Percentiles rank a stretch among this genome's conserved stretches.
phyloP scores from a whole-genome alignment of 169 alveolate species.

The Plasmodium sp. region DNA sequence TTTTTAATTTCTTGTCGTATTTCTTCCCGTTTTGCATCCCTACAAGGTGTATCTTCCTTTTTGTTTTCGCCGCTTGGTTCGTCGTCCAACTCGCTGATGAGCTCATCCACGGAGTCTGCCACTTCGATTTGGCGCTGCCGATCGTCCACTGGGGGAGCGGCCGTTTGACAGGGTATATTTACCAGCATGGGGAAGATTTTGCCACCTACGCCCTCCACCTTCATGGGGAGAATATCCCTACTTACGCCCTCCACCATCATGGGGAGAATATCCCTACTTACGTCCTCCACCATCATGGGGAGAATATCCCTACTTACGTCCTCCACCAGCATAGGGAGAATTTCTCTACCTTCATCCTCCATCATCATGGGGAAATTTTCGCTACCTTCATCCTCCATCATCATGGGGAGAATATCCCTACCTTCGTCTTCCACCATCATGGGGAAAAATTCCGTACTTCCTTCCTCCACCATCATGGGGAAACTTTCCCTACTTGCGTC shows the following conservation, averaged over 20 bases:
- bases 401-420: not conserved
- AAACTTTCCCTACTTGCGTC: not conserved
- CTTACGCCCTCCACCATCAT: not conserved
- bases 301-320: too few species aligned
- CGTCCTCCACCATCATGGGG: not conserved
- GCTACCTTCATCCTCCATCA: too few species aligned
- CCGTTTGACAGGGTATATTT: not conserved
- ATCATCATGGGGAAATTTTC: too few species aligned
- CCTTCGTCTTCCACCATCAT: not conserved
- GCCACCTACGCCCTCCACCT: not conserved
- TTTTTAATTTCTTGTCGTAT: slow-evolving; percentile 28
- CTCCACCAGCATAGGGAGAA: too few species aligned
- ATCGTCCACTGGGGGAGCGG: not conserved
- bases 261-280: not conserved
- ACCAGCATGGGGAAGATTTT: not conserved
- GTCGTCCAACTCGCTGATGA: not conserved
- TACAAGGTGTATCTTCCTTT: not conserved
- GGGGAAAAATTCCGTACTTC: not conserved
- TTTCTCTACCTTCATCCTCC: too few species aligned
- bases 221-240: not conserved
- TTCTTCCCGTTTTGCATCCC: slow-evolving; percentile 4
- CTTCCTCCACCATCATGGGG: not conserved
- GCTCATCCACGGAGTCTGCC: not conserved
- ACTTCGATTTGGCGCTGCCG: not conserved
- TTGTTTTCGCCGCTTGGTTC: not conserved